A percentile compares a stretch with the other conserved stretches of the same genome.
Conservation (phyloP, 1,284 basidiomycete species). For the Cystobasidium slooffiae region DNA sequence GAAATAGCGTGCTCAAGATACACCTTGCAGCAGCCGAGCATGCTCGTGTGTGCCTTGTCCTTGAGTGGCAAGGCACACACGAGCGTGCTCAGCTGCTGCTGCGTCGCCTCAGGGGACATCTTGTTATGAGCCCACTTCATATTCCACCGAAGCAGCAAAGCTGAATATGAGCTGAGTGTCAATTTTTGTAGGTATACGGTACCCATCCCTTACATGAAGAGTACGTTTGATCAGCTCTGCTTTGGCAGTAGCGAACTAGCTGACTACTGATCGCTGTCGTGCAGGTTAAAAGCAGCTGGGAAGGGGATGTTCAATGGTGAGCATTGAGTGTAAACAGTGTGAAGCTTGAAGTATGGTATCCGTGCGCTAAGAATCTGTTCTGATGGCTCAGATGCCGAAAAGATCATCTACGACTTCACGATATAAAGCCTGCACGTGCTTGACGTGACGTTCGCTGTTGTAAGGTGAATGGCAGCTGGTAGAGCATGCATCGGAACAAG, state of each 20-base stretch:
- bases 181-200: background rate
- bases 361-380: background rate
- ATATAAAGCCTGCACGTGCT: background rate
- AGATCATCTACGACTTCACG: background rate
- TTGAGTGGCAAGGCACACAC: no score
- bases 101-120: no score
- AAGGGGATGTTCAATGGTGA: background rate
- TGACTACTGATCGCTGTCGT: background rate
- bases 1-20: no score
- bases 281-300: background rate
- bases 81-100: no score
- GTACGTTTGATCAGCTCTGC: background rate
- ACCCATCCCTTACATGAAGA: background rate
- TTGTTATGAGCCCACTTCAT: no score
- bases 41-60: no score
- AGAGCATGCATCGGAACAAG: no score
- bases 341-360: background rate
- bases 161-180: background rate
- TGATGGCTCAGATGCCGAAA: background rate
- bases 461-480: no score
- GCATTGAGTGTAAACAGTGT: background rate
- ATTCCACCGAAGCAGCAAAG: no score
- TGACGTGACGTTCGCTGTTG: no score
- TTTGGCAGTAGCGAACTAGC: background rate
- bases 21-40: no score